phyloP scores from a whole-genome alignment of 768 basidiomycete genomes.

The Cyclocybe cylindracea region DNA sequence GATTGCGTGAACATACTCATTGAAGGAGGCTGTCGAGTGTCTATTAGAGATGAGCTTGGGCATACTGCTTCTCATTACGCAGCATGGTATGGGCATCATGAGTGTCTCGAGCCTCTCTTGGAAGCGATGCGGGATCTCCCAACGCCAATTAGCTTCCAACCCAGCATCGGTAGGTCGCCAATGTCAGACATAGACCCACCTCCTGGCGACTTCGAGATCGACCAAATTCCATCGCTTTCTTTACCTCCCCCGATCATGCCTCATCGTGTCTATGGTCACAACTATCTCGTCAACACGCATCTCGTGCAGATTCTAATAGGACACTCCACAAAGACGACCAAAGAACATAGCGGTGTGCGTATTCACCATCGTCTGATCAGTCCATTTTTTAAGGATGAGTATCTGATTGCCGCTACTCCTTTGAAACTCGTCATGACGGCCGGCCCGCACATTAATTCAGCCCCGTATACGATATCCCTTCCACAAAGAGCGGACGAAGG shows the following conservation, averaged over 20 bases:
- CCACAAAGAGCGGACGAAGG: constrained; percentile 73
- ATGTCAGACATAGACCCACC: constrained; percentile 30
- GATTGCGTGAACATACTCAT: constrained; percentile 78
- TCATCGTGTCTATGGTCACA: constrained; percentile 96
- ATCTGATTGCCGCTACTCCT: constrained; percentile 73
- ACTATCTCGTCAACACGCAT: constrained; percentile 84
- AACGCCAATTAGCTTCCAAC: constrained; percentile 17
- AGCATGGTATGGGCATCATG: constrained; percentile 90
- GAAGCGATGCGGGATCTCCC: constrained; percentile 36
- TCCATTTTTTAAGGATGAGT: constrained; percentile 64
- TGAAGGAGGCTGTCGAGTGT: constrained; percentile 75
- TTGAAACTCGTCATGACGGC: constrained; percentile 96
- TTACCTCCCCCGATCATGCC: constrained; percentile 98
- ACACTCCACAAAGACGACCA: constrained; percentile 45
- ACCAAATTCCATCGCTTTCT: constrained; percentile 91
- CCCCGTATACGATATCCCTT: constrained; percentile 88
- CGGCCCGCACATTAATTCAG: constrained; percentile 77
- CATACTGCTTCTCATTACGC: constrained; percentile 91
- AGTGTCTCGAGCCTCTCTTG: constrained; percentile 64
- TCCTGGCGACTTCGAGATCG: constrained; percentile 69
- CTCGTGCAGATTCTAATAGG: constrained; percentile 88
- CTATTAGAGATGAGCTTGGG: constrained; percentile 79
- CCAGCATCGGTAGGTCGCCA: constrained; percentile 38
- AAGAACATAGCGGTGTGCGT: constrained; percentile 50
- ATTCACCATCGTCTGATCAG: constrained; percentile 76